Evolutionary conservation across 2,329 filamentous ascomycete genomes (phyloP).

Genomic region (Colletotrichum tropicale): DNA sequence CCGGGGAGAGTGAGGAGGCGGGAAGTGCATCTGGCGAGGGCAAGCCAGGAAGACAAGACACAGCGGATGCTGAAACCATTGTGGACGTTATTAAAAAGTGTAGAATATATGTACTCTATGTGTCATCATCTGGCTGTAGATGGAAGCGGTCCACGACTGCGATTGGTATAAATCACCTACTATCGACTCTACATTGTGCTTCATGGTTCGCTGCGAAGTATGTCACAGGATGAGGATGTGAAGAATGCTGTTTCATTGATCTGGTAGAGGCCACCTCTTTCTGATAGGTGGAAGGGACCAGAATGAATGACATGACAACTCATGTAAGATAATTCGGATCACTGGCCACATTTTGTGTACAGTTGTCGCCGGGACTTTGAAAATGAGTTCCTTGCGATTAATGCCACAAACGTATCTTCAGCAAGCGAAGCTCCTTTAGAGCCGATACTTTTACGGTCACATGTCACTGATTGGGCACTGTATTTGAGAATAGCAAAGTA

Average conservation of each 20-base stretch:
- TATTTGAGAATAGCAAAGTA: neutral
- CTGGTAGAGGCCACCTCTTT: neutral
- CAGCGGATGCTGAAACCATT: neutral
- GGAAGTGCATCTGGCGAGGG: neutral
- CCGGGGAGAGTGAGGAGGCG: neutral
- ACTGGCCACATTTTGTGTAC: accelerated
- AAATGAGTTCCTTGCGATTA: neutral
- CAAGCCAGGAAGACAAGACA: neutral
- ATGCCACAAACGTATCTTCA: neutral
- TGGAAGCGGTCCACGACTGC: conserved; percentile 17
- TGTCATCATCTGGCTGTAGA: conserved; percentile 22
- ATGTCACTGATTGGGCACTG: neutral
- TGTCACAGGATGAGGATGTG: neutral
- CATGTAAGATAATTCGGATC: neutral
- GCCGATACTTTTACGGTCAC: neutral
- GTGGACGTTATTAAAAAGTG: conserved; percentile 14
- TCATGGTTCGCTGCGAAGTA: neutral
- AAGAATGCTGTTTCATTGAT: neutral
- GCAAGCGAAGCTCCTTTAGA: accelerated
- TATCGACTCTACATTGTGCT: neutral
- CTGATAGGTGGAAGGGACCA: accelerated
- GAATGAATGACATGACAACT: neutral
- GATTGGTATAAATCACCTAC: conserved; percentile 17
- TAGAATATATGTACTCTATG: conserved; percentile 24
- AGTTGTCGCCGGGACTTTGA: neutral